phyloP scores from a whole-genome alignment of 2,329 filamentous ascomycete species.

The Scleromitrula shiraiana region DNA sequence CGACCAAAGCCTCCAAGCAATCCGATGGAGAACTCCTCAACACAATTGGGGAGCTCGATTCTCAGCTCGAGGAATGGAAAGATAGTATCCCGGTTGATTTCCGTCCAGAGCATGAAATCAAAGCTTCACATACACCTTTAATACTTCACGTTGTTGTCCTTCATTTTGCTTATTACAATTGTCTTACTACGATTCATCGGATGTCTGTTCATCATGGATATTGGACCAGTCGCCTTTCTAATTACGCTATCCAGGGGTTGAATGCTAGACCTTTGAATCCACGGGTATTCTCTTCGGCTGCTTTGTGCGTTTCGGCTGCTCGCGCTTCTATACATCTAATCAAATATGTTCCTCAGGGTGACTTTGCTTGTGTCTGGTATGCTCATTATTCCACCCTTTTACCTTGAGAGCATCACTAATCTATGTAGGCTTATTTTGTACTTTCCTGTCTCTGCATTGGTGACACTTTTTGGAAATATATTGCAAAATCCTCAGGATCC shows the following conservation, averaged over 20 bases:
- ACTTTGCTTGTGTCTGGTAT: slow-evolving; percentile 92
- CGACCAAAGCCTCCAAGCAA: slow-evolving; percentile 83
- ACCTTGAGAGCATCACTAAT: slow-evolving; percentile 25
- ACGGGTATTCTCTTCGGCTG: slow-evolving; percentile 86
- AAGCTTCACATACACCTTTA: slow-evolving; percentile 83
- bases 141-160: slow-evolving; percentile 90
- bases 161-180: slow-evolving; percentile 97
- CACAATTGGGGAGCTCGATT: slow-evolving; percentile 90
- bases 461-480: slow-evolving; percentile 94
- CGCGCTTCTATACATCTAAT: slow-evolving; percentile 87
- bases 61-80: slow-evolving; percentile 89
- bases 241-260: slow-evolving; percentile 89
- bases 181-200: slow-evolving; percentile 91
- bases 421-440: slow-evolving; percentile 72
- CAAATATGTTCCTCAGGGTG: slow-evolving; percentile 92
- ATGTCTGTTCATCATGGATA: slow-evolving; percentile 98
- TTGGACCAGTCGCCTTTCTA: slow-evolving; percentile 91
- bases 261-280: slow-evolving; percentile 89
- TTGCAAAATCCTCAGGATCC: slow-evolving; percentile 90
- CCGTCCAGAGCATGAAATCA: slow-evolving; percentile 94
- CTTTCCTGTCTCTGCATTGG: slow-evolving; percentile 89
- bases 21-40: slow-evolving; percentile 89
- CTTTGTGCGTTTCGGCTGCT: slow-evolving; percentile 85
- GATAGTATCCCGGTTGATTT: slow-evolving; percentile 92
- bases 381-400: slow-evolving; percentile 26